These are phyloP conservation scores for Phytophthora sp. DNA, from an alignment of 352 stramenopile genomes.

Conservation along the genomic window DNA sequence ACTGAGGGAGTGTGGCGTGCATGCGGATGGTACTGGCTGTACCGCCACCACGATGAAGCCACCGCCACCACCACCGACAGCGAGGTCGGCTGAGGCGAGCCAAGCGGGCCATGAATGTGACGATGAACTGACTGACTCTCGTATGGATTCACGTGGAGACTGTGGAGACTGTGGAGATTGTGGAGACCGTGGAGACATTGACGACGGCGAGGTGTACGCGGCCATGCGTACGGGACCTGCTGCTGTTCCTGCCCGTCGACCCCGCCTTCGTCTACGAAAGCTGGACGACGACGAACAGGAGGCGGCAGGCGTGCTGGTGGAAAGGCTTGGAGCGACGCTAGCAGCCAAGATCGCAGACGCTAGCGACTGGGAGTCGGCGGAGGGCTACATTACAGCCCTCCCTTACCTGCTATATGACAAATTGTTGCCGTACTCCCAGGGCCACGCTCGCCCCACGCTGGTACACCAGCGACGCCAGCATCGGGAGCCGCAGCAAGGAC, in stretches of 20 bases:
- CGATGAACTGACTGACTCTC: too few relatives aligned
- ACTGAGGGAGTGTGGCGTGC: neutral
- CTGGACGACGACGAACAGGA: neutral
- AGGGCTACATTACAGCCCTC: too few relatives aligned
- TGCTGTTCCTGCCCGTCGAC: neutral
- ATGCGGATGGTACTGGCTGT: too few relatives aligned
- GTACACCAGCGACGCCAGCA: neutral
- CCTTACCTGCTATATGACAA: neutral
- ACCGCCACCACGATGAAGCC: neutral
- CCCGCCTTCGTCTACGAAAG: neutral
- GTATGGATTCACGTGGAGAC: neutral
- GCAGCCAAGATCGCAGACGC: conserved; percentile 15
- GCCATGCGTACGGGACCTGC: neutral
- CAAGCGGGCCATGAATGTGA: too few relatives aligned
- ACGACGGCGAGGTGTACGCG: conserved; percentile 2
- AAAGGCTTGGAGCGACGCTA: neutral
- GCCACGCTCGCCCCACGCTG: neutral
- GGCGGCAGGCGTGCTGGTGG: neutral
- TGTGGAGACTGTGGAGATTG: neutral
- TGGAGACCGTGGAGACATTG: neutral
- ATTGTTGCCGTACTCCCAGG: neutral
- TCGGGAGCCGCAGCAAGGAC: neutral
- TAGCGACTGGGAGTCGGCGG: conserved; percentile 5
- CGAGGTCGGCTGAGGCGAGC: too few relatives aligned
- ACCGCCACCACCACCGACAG: neutral